Evolutionary conservation across 352 stramenopile species (phyloP), one percentile per base, ranked within the genome.

Genomic region (Phytophthora idaei): DNA sequence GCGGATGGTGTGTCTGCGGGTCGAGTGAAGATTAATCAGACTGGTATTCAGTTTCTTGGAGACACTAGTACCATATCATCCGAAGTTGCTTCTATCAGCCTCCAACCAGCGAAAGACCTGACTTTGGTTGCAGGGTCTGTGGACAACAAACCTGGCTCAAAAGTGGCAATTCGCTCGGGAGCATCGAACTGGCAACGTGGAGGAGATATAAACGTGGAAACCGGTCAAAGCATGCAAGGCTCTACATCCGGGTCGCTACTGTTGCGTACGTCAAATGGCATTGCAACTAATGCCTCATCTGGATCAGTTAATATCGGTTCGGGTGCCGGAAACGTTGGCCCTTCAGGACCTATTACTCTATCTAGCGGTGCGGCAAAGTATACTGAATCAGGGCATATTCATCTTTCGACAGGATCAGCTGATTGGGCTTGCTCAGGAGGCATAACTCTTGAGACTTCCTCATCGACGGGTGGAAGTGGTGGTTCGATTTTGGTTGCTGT

Each of bases 81-180:
- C 1, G 78, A 87, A 59, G 76, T 87, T 17, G 71, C 69, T 11
- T 54, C 65, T 12, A 77, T 87, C 9, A 57, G 14, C 1, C 61
- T 87, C 28, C 37, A 74, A 25, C 44, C 78, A 32, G 76, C 76
- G 8, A 80, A 75, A 25, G 17, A 74, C 17, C 27, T 87, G 5
- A 47, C 36, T 15, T 12, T 87, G 25, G 36, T 39, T 14, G 71
- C 73, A 42, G 78, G 78, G 10, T 63, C 51, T 27, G 62, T 78
- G 11, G 57, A 76, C 34, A 78, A 78, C 50, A 84, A 81, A 31
- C 61, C 66, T 57, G 78, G 80, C 2, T 83, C 77, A 6, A 53
- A 62, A 7, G 47, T 85, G 7, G 28, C 49, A 14, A 31, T 89
- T 50, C 69, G 41, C 10, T 72, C 77, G 21, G 80, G 80, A 29